Evolutionary conservation across 2,329 filamentous ascomycete genomes (phyloP).

Genomic region (Neurospora sp.): DNA sequence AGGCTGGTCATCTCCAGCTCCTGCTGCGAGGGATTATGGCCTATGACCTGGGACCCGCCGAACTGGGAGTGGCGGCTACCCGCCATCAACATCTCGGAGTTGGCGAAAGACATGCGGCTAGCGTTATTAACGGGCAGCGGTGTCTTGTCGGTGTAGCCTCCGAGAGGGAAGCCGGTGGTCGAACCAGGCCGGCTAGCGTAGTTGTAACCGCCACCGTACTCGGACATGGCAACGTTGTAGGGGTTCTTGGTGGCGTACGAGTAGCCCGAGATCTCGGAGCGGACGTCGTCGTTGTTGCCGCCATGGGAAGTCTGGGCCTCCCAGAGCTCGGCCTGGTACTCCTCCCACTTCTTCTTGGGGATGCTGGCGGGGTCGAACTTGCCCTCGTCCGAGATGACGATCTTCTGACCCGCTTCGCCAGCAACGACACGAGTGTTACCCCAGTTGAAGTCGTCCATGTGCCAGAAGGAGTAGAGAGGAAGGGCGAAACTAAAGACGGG

Average conservation of each 20-base stretch:
- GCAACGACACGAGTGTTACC: conserved; percentile 97
- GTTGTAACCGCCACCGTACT: conserved; percentile 51
- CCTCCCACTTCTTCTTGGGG: conserved; percentile 97
- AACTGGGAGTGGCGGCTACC: conserved; percentile 37
- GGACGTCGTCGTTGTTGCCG: conserved; percentile 49
- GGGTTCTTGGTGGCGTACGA: conserved; percentile 80
- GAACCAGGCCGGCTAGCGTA: conserved; percentile 48
- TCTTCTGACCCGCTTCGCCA: conserved; percentile 84
- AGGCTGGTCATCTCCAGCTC: conserved; percentile 71
- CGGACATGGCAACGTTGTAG: conserved; percentile 40
- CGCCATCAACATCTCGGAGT: conserved; percentile 49
- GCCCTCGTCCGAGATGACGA: conserved; percentile 92
- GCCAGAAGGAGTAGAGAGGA: conserved; percentile 93
- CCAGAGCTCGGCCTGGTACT: conserved; percentile 97
- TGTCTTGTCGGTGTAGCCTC: conserved; percentile 44
- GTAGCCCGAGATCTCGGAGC: conserved; percentile 84
- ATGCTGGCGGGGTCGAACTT: conserved; percentile 92
- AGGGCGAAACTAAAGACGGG: conserved; percentile 86
- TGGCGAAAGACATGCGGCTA: conserved; percentile 69
- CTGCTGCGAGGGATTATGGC: conserved; percentile 38
- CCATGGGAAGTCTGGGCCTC: conserved; percentile 73
- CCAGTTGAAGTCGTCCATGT: conserved; percentile 99
- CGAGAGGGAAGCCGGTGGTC: conserved; percentile 32
- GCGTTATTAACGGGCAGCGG: conserved; percentile 32
- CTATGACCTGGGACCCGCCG: conserved; percentile 46